Conservation (phyloP, 805 yeast species). For the Metschnikowia baotianmanensis region DNA sequence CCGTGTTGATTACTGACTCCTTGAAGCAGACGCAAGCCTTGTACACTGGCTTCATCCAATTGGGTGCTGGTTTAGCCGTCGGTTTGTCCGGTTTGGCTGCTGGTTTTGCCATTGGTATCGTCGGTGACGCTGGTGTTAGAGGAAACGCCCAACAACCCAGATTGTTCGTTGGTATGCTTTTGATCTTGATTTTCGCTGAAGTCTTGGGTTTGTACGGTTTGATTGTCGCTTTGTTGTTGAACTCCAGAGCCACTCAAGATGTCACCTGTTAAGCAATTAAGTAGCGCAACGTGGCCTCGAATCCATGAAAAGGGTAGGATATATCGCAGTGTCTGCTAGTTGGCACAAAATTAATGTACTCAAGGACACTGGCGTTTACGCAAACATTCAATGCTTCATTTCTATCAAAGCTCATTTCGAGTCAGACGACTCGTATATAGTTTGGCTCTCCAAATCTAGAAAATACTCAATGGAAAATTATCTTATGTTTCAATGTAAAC, state of each 20-base stretch:
- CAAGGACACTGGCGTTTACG: slow-evolving; percentile 1
- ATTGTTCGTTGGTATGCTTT: slow-evolving; percentile 96
- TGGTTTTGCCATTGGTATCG: slow-evolving; percentile 98
- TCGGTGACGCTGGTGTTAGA: slow-evolving; percentile 99
- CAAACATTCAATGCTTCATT: slow-evolving; percentile 14
- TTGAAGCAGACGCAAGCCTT: slow-evolving; percentile 84
- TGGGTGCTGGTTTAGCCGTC: slow-evolving; percentile 97
- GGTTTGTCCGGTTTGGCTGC: slow-evolving; percentile 98
- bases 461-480: slow-evolving; percentile 3
- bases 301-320: no score
- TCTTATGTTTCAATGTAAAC: slow-evolving; percentile 28
- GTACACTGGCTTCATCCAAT: slow-evolving; percentile 95
- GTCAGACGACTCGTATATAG: slow-evolving; percentile 11
- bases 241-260: slow-evolving; percentile 96
- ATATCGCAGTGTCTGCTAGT: no score
- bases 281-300: neutral
- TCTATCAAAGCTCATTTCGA: slow-evolving; percentile 13
- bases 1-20: slow-evolving; percentile 89
- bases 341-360: no score
- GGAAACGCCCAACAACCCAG: slow-evolving; percentile 98
- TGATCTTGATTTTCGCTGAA: slow-evolving; percentile 98
- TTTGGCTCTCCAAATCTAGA: slow-evolving; percentile 12
- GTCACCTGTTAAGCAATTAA: slow-evolving; percentile 60
- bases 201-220: slow-evolving; percentile 98
- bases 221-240: slow-evolving; percentile 94